Percentiles rank a stretch among this genome's conserved stretches.
Evolutionary conservation across 305 asterid genomes (phyloP).

Genomic region (Stenogyne calaminthoides): DNA sequence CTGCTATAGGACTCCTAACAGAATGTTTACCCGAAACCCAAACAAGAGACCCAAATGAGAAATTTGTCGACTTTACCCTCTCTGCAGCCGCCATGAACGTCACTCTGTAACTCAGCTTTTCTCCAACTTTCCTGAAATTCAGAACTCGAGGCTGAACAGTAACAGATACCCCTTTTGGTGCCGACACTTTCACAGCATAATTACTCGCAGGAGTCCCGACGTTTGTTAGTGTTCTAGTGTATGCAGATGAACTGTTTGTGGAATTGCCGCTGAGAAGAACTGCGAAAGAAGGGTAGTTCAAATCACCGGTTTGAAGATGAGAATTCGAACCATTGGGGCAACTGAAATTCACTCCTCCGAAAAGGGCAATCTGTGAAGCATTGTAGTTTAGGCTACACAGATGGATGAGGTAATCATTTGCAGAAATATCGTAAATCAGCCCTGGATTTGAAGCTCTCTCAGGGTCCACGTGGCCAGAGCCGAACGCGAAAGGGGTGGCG

Average conservation of each 20-base stretch:
- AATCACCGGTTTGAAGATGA: conserved; percentile 47
- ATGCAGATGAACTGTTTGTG: conserved; percentile 32
- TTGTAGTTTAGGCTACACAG: conserved; percentile 66
- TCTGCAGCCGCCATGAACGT: conserved; percentile 38
- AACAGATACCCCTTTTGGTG: conserved; percentile 53
- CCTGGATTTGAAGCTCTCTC: conserved; percentile 70
- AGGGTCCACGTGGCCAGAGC: conserved; percentile 76
- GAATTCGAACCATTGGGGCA: conserved; percentile 48
- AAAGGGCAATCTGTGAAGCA: conserved; percentile 52
- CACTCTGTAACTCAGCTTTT: conserved; percentile 54
- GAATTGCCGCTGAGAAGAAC: conserved; percentile 32
- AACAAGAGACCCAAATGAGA: conserved; percentile 58
- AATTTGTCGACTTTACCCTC: conserved; percentile 32
- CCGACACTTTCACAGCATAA: conserved; percentile 44
- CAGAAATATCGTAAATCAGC: conserved; percentile 56
- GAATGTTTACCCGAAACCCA: conserved; percentile 52
- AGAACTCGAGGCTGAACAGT: conserved; percentile 51
- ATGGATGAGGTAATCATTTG: conserved; percentile 52
- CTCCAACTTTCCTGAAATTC: conserved; percentile 45
- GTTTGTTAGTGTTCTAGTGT: conserved; percentile 60
- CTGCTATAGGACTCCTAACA: conserved; percentile 76
- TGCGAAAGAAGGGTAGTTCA: conserved; percentile 84
- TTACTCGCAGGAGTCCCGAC: conserved; percentile 53
- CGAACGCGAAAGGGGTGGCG: conserved; percentile 62
- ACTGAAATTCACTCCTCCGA: conserved; percentile 39